Percentiles rank a stretch among this genome's conserved stretches.
Conservation (phyloP, 2,329 filamentous ascomycete species). For the Neonectria neomacrospora region DNA sequence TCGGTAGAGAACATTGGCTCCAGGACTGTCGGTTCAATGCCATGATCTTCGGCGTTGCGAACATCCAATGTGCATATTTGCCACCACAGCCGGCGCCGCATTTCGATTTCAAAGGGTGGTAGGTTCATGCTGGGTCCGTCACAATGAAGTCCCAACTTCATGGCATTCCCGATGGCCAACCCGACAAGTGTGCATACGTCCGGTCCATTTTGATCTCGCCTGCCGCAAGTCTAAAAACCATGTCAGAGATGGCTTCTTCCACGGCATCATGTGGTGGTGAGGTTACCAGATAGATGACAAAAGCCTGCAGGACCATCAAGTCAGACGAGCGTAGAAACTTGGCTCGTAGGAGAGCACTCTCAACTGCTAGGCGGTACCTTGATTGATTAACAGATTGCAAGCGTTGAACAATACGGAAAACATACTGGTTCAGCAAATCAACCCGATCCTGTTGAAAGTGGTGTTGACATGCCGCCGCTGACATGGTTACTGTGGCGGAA, state of each 20-base stretch:
- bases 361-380: conserved; percentile 9
- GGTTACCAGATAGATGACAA: conserved; percentile 30
- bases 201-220: conserved; percentile 21
- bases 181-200: conserved; percentile 25
- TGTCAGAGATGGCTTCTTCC: neutral
- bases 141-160: conserved; percentile 39
- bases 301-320: conserved; percentile 29
- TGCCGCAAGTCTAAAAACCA: neutral
- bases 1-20: conserved; percentile 1
- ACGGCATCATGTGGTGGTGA: neutral
- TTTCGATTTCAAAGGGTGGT: conserved; percentile 63
- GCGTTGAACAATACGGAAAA: neutral
- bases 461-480: conserved; percentile 14
- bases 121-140: conserved; percentile 41
- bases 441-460: conserved; percentile 14
- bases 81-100: conserved; percentile 65
- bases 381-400: neutral
- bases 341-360: conserved; percentile 14
- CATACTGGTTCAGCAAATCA: conserved; percentile 15
- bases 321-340: conserved; percentile 26
- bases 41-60: conserved; percentile 64
- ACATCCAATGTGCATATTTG: conserved; percentile 61
- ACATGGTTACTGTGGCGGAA: conserved; percentile 13
- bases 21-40: conserved; percentile 40
- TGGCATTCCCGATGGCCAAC: conserved; percentile 29